Percentiles rank a stretch among this genome's conserved stretches.
Conservation (phyloP, 805 yeast species). For the Schwanniomyces yamadae region DNA sequence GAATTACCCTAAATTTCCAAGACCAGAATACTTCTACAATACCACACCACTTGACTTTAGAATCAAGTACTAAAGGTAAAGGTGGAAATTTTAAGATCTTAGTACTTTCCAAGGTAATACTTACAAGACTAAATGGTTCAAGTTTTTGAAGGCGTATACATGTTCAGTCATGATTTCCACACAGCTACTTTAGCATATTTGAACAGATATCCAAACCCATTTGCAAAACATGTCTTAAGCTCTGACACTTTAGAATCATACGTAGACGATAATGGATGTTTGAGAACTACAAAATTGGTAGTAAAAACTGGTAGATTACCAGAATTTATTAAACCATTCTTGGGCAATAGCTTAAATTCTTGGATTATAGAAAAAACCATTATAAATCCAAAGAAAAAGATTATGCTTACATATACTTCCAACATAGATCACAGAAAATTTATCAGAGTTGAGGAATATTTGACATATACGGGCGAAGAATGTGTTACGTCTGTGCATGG, state of each 20-base stretch:
- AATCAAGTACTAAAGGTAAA: background rate
- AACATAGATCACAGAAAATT: constrained; percentile 82
- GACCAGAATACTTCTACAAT: too few species aligned
- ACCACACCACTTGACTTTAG: too few species aligned
- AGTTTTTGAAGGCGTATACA: constrained; percentile 29
- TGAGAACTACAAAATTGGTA: constrained; percentile 71
- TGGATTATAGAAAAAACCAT: constrained; percentile 81
- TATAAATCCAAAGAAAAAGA: constrained; percentile 58
- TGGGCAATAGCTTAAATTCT: constrained; percentile 57
- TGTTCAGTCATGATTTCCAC: constrained; percentile 51
- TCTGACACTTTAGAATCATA: constrained; percentile 69
- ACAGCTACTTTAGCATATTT: constrained; percentile 78
- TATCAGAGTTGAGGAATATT: constrained; percentile 74
- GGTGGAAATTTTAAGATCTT: background rate
- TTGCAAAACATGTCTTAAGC: constrained; percentile 78
- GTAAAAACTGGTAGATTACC: constrained; percentile 82
- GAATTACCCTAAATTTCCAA: too few species aligned
- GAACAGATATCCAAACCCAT: constrained; percentile 66
- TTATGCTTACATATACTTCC: constrained; percentile 68
- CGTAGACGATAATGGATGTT: constrained; percentile 60
- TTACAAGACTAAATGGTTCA: constrained; percentile 32
- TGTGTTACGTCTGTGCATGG: constrained; percentile 49
- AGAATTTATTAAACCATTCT: constrained; percentile 68
- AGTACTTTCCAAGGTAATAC: too few species aligned
- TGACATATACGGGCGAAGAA: constrained; percentile 45